Evolutionary conservation across 345 rosid species (phyloP).

Genomic region (Dipteronia sinensis): DNA sequence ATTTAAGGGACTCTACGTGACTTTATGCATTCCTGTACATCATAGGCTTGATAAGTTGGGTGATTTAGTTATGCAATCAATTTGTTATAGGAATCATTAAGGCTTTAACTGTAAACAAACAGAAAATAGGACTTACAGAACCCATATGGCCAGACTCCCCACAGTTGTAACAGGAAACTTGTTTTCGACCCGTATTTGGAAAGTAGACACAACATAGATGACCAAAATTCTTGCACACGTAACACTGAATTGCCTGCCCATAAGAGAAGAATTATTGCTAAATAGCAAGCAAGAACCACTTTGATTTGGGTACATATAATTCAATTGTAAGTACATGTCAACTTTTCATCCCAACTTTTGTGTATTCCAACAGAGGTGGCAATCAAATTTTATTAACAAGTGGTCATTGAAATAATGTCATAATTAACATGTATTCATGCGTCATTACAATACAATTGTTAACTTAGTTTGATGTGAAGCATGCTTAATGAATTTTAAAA

Average conservation of each 20-base stretch:
- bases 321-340: neutral
- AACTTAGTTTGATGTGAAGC: neutral
- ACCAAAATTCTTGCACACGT: slow-evolving; percentile 38
- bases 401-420: neutral
- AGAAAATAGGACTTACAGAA: slow-evolving; percentile 29
- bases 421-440: too few species aligned
- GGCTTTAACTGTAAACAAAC: neutral
- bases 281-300: neutral
- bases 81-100: neutral
- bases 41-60: slow-evolving; percentile 10
- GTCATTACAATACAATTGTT: neutral
- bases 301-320: neutral
- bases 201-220: slow-evolving; percentile 35
- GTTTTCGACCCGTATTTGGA: neutral
- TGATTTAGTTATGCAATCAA: neutral
- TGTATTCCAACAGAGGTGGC: neutral
- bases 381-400: neutral
- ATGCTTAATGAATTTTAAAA: too few species aligned
- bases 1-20: neutral
- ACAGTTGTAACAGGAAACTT: slow-evolving; percentile 37
- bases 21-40: slow-evolving; percentile 21
- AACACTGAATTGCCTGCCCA: slow-evolving; percentile 37
- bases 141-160: slow-evolving; percentile 36
- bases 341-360: neutral
- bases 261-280: neutral